A percentile compares a stretch with the other conserved stretches of the same genome.
These are phyloP conservation scores for Phytophthora melonis DNA, from an alignment of 352 stramenopile genomes.

Conservation along the genomic window DNA sequence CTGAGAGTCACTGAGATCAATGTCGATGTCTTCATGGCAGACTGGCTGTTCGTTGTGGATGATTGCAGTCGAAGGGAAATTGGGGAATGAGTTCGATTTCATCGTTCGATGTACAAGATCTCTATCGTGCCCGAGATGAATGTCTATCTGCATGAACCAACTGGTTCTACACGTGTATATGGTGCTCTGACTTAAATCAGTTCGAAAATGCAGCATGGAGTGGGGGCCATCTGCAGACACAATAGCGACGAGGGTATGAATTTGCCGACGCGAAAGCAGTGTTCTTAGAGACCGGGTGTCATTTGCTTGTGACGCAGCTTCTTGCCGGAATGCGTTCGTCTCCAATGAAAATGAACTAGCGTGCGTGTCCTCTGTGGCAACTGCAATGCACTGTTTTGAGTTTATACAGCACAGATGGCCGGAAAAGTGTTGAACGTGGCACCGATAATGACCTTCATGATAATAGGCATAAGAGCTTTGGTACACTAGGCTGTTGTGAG, in stretches of 20 bases:
- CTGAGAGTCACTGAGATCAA: neutral
- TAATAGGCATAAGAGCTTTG: no score
- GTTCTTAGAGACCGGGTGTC: neutral
- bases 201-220: neutral
- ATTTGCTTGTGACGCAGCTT: neutral
- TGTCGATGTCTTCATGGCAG: conserved; percentile 8
- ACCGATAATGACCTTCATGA: no score
- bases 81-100: conserved; percentile 9
- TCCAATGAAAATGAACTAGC: no score
- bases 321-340: neutral
- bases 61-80: neutral
- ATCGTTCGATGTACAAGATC: neutral
- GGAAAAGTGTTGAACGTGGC: no score
- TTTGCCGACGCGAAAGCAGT: neutral
- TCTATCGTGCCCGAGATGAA: neutral
- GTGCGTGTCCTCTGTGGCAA: neutral
- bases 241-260: neutral
- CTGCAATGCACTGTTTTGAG: neutral
- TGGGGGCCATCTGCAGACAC: neutral
- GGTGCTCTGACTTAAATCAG: neutral
- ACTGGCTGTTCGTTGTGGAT: neutral
- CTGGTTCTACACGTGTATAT: neutral
- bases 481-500: no score
- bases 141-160: neutral
- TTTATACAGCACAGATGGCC: no score